Base-by-base conservation (phyloP, 176 grass and related monocot genomes). In the Oryza coarctata region DNA sequence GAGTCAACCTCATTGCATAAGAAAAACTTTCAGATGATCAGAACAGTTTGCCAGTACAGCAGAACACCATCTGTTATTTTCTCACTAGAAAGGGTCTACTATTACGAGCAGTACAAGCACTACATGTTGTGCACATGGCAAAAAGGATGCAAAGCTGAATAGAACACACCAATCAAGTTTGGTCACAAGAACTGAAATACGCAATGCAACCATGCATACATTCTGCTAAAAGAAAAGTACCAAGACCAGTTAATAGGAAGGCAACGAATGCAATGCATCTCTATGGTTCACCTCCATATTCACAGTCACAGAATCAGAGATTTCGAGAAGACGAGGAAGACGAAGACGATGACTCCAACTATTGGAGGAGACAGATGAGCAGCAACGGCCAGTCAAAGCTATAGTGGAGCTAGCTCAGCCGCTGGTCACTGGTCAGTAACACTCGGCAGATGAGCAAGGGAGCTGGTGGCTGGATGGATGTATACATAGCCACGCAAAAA, bases 281-380 rank as follows among this genome's bases (percentile, higher is more conserved):
- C 58, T 1, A 33, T 69, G 76, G 45, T 84, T 90, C 63, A 90
- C 88, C 88, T 90, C 88, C 88, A 90, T 90, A 52, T 74, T 33
- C 30, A 45, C 23, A 18, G 80, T 25, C 35, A n/a, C 69, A 4
- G 70, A 70, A 20, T 63, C 61, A 76, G 77, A 58, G 34, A 58
- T n/a, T n/a, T 78, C 28, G 45, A 26, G 83, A 22, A 3, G 78
- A 77, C 2, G 70, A 64, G 22, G 47, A 69, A 14, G 62, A 75
- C 13, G 5, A 68, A 12, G 30, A 33, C 32, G 3, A 68, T n/a
- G 44, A 25, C 12, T 2, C 55, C 52, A 2, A 22, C 17, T n/a
- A 50, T 17, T 27, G 22, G 18, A 3, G 27, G 13, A 27, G 8
- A 23, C 68, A 77, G 83, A 32, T 38, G 49, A 58, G 55, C 55